Percentiles rank a stretch among this genome's conserved stretches.
phyloP scores from a whole-genome alignment of 805 yeast species.

The Yarrowia hollandica region DNA sequence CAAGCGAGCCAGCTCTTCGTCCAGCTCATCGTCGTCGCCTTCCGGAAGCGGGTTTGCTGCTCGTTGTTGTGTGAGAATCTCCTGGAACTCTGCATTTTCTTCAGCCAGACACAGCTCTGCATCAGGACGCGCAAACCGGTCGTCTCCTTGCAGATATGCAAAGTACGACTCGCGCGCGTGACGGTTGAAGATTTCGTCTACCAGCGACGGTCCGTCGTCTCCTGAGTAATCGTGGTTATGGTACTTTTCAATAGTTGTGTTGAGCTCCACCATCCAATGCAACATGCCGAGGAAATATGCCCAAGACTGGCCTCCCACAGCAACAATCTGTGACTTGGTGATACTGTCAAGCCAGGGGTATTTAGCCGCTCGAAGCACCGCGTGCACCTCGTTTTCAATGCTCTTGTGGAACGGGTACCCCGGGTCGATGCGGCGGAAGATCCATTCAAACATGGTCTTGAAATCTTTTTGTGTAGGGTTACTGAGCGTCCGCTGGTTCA shows the following conservation, averaged over 20 bases:
- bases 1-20: constrained; percentile 58
- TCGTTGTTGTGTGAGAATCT: constrained; percentile 11
- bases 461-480: constrained; percentile 89
- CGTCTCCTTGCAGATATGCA: constrained; percentile 21
- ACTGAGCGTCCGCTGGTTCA: constrained; percentile 62
- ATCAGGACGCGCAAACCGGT: constrained; percentile 23
- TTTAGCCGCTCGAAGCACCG: constrained; percentile 59
- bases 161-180: constrained; percentile 30
- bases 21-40: constrained; percentile 49
- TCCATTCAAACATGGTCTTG: constrained; percentile 72
- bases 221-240: constrained; percentile 43
- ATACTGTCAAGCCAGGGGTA: constrained; percentile 82
- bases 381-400: constrained; percentile 73
- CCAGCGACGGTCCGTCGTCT: constrained; percentile 31
- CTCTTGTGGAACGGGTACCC: constrained; percentile 66
- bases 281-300: constrained; percentile 77
- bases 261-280: constrained; percentile 73
- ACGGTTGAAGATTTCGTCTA: constrained; percentile 35
- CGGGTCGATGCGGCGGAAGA: constrained; percentile 77
- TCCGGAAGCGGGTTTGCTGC: constrained; percentile 31
- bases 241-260: constrained; percentile 46
- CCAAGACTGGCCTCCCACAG: constrained; percentile 91
- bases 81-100: constrained; percentile 23
- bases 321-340: constrained; percentile 81
- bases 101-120: constrained; percentile 24